Conservation (phyloP, 164 flowering plant genomes). For the Liquidambar formosana region DNA sequence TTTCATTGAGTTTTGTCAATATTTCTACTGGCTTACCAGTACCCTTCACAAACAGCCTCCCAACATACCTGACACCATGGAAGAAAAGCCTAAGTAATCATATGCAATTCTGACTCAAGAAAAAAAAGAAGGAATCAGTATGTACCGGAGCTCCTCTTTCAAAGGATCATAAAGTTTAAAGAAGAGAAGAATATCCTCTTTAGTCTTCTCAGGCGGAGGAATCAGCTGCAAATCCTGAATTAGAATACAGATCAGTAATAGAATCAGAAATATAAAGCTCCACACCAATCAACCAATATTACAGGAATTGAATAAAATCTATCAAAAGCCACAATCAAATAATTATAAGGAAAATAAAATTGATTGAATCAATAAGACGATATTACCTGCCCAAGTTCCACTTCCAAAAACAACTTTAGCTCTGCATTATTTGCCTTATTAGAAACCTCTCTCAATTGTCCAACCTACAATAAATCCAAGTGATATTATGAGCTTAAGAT, state of each 20-base stretch:
- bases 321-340: too few relatives aligned
- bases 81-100: too few relatives aligned
- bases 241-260: neutral
- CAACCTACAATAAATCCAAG: constrained; percentile 52
- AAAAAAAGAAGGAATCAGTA: neutral
- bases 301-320: too few relatives aligned
- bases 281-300: too few relatives aligned
- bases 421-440: constrained; percentile 68
- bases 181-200: constrained; percentile 72
- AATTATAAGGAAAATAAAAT: too few relatives aligned
- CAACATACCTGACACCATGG: constrained; percentile 6
- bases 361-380: neutral
- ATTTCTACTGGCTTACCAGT: constrained; percentile 11
- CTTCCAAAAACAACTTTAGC: constrained; percentile 72
- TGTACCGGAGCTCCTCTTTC: constrained; percentile 65
- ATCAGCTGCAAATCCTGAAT: constrained; percentile 58
- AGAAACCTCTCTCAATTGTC: constrained; percentile 68
- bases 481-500: neutral
- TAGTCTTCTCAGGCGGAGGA: constrained; percentile 64
- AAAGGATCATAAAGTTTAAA: constrained; percentile 74
- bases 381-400: constrained; percentile 62
- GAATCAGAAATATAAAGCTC: neutral
- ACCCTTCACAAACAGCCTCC: constrained; percentile 14
- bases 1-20: constrained; percentile 6
- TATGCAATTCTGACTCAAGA: too few relatives aligned